A percentile compares a stretch with the other conserved stretches of the same genome.
Evolutionary conservation across 1,284 basidiomycete species (phyloP).

Genomic region (Ustilago hordei): DNA sequence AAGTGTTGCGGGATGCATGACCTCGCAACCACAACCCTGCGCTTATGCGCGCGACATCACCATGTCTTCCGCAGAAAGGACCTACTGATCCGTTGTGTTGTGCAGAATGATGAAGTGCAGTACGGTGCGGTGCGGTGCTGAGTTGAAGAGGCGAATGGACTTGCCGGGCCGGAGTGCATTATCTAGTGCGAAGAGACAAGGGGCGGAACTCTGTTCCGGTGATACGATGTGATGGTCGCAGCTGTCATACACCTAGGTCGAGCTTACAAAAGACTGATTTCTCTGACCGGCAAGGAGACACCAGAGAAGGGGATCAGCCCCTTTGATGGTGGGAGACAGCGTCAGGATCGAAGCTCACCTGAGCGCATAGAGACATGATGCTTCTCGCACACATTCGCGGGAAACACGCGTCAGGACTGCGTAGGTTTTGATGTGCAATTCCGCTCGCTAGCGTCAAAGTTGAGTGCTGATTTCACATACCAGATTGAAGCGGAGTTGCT

Average conservation of each 20-base stretch:
- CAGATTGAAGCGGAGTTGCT: conserved; percentile 3
- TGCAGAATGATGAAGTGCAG: not conserved
- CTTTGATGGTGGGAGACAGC: too few species aligned
- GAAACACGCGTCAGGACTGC: not conserved
- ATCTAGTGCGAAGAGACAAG: not conserved
- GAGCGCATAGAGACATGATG: not conserved
- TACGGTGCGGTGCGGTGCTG: not conserved
- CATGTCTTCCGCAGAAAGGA: not conserved
- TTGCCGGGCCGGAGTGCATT: conserved; percentile 3
- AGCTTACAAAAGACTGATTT: not conserved
- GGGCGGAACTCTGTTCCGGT: too few species aligned
- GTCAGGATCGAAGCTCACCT: not conserved
- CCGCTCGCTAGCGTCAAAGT: not conserved
- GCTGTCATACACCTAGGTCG: not conserved
- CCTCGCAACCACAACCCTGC: not conserved
- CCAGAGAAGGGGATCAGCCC: not conserved
- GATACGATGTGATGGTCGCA: not conserved
- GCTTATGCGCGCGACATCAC: not conserved
- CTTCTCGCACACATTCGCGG: not conserved
- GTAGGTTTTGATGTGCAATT: conserved; percentile 1
- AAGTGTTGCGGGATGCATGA: not conserved
- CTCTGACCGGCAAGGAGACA: not conserved
- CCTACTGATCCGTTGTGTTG: not conserved
- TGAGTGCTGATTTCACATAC: not conserved
- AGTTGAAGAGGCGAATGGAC: conserved; percentile 1